Percentiles rank a stretch among this genome's conserved stretches.
phyloP scores from a whole-genome alignment of 148 eudicot species.

The Chenopodium quinoa region DNA sequence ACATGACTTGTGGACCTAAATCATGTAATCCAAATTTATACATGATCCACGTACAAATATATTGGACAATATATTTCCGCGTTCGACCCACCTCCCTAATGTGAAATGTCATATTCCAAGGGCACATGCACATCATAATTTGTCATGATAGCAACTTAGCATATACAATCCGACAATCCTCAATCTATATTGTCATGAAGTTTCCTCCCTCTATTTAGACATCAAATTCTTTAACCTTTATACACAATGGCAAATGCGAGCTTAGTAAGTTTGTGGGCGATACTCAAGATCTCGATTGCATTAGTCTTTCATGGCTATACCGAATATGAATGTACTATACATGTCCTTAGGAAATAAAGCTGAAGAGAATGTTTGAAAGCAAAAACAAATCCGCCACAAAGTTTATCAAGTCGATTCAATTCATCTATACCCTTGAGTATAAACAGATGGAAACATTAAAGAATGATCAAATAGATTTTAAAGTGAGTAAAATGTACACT shows the following conservation, averaged over 20 bases:
- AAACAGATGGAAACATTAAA: not conserved
- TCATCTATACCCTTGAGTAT: not conserved
- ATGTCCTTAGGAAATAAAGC: too few relatives aligned
- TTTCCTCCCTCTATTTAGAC: not conserved
- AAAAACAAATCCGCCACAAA: too few relatives aligned
- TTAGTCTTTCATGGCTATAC: too few relatives aligned
- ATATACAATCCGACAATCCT: not conserved
- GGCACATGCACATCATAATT: not conserved
- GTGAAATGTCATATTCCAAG: not conserved
- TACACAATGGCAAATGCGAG: too few relatives aligned
- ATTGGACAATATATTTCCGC: not conserved
- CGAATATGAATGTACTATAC: too few relatives aligned
- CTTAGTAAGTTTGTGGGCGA: too few relatives aligned
- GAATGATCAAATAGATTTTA: not conserved
- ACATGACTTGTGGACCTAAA: not conserved
- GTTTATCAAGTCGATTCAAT: too few relatives aligned
- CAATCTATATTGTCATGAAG: not conserved
- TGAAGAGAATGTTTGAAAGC: too few relatives aligned
- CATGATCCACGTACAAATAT: not conserved
- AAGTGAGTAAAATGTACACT: not conserved
- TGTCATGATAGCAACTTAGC: not conserved
- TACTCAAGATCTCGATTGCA: too few relatives aligned
- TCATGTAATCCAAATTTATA: not conserved
- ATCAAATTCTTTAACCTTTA: not conserved
- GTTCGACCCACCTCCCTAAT: not conserved